Evolutionary conservation across 257 asterid species (phyloP), one percentile per base, ranked within the genome.

Genomic region (Datura wrightii): DNA sequence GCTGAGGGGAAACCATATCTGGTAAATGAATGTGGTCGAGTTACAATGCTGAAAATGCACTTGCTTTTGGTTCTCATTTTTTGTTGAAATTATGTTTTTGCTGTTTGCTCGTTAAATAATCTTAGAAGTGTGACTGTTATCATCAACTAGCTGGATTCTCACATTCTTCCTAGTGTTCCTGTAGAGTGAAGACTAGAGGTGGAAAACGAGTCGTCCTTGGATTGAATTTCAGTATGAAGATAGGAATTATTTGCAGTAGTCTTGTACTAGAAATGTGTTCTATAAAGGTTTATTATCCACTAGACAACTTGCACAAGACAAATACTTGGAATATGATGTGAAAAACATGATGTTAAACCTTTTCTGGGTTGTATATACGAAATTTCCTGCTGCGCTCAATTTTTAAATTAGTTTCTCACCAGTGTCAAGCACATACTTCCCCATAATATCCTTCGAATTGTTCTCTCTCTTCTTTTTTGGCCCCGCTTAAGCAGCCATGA

Each of bases 1-100:
- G 84, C 84, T 13, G 93, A 93, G 90, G 97, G 98, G 31, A 95
- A 95, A 88, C 97, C 97, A 3, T 95, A 87, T 86, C 79, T 93
- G 93, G 93, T 94, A 92, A 83, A 13, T 4, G 44, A 71, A 54
- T 13, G 84, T 82, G 37, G 18, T 59, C 31, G 3, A 13, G n/a
- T 34, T 9, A 48, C 24, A 31, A 50, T 50, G 44, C 7, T 74
- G 60, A 74, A 44, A 48, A 24, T 76, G 13, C 81, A 76, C 46
- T 76, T 24, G 15, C 44, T 50, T 46, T 52, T n/a, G 79, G 16
- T 78, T 44, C 46, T 41, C 41, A 44, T 71, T 53, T 46, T 3
- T 71, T 66, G 44, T 56, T 84, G 59, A 44, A 60, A 53, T 53
- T 48, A 37, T 62, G 55, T 34, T 82, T 52, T 19, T 14, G 37